A percentile compares a stretch with the other conserved stretches of the same genome.
These are phyloP conservation scores for Helichrysum umbraculigerum DNA, from an alignment of 129 eudicot species.

Conservation along the genomic window DNA sequence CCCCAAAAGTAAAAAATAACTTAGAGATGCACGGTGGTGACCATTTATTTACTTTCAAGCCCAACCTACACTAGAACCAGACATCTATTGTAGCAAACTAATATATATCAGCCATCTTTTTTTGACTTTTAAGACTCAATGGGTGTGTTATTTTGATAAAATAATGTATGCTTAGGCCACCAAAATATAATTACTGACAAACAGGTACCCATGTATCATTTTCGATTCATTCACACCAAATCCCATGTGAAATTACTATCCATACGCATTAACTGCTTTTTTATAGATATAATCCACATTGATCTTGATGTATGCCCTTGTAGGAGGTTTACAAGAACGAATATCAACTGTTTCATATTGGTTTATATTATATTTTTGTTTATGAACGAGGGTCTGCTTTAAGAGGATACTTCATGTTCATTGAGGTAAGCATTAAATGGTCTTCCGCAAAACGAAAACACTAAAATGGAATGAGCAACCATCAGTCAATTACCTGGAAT, in stretches of 20 bases:
- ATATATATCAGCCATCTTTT: not conserved
- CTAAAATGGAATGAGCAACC: not conserved
- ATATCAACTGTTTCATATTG: too few relatives aligned
- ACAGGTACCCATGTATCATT: not conserved
- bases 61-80: not conserved
- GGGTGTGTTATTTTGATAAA: not conserved
- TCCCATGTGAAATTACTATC: not conserved
- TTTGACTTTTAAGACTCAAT: not conserved
- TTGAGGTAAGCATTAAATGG: not conserved
- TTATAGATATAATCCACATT: not conserved
- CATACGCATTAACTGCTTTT: not conserved
- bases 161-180: not conserved
- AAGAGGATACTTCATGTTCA: not conserved
- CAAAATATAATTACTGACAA: not conserved
- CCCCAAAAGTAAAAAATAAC: too few relatives aligned
- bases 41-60: not conserved
- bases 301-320: not conserved
- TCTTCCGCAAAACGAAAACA: not conserved
- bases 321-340: not conserved
- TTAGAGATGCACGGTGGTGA: not conserved
- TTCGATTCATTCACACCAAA: not conserved
- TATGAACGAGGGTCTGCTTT: not conserved
- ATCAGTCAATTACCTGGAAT: slow-evolving; percentile 69
- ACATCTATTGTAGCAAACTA: not conserved
- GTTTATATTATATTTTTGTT: not conserved